A percentile compares a stretch with the other conserved stretches of the same genome.
phyloP scores from a whole-genome alignment of 2,329 filamentous ascomycete species.

The Clarireedia paspali region DNA sequence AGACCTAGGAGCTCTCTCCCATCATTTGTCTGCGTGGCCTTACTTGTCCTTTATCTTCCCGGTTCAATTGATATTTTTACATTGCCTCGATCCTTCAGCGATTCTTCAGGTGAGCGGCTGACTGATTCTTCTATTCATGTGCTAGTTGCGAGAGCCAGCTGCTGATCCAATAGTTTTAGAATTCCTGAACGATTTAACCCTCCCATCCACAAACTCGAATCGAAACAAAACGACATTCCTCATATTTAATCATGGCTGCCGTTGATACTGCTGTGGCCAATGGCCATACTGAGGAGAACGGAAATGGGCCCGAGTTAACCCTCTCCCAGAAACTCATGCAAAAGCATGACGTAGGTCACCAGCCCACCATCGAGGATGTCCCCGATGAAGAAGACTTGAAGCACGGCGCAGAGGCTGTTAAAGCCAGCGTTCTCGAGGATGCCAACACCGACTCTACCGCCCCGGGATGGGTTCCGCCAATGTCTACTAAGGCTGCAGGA shows the following conservation, averaged over 20 bases:
- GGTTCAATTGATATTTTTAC: slow-evolving; percentile 13
- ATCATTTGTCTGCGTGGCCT: slow-evolving; percentile 24
- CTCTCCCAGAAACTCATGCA: slow-evolving; percentile 51
- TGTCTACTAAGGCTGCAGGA: slow-evolving; percentile 56
- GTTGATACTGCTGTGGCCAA: slow-evolving; percentile 13
- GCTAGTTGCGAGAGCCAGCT: not conserved
- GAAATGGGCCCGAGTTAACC: slow-evolving; percentile 16
- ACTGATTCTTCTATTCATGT: not conserved
- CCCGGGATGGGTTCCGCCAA: slow-evolving; percentile 40
- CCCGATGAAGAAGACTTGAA: slow-evolving; percentile 72
- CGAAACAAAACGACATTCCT: slow-evolving; percentile 1
- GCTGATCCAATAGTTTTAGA: not conserved
- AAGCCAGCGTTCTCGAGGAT: slow-evolving; percentile 30
- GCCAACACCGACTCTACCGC: slow-evolving; percentile 35
- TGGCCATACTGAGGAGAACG: slow-evolving; percentile 17
- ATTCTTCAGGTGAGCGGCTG: not conserved
- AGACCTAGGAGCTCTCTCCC: slow-evolving; percentile 15
- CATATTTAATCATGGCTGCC: slow-evolving; percentile 22
- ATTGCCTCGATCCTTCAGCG: not conserved
- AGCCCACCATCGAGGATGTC: slow-evolving; percentile 71
- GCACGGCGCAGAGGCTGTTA: slow-evolving; percentile 44
- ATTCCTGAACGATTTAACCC: not conserved
- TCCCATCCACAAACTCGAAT: not conserved
- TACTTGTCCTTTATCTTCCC: slow-evolving; percentile 12
- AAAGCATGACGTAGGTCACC: slow-evolving; percentile 48